Evolutionary conservation across 495 filamentous ascomycete genomes (phyloP).

Genomic region (Barbatosphaeria neglecta): DNA sequence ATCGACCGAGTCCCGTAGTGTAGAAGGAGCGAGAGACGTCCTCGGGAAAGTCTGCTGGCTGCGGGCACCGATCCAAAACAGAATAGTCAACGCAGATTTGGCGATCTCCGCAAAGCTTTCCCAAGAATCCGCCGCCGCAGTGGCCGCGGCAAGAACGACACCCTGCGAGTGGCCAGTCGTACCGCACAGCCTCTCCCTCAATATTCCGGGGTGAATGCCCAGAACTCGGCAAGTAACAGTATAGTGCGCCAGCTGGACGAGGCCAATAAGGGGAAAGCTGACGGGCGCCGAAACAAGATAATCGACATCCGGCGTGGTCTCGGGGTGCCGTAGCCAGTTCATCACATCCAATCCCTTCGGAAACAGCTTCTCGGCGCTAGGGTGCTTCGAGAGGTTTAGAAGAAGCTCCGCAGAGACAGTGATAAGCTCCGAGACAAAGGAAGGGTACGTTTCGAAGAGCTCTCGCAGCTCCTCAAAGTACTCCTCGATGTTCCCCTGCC

Average conservation of each 20-base stretch:
- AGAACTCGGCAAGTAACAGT: conserved; percentile 82
- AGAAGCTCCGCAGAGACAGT: conserved; percentile 67
- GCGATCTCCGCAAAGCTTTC: conserved; percentile 72
- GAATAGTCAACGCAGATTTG: conserved; percentile 69
- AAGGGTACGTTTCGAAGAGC: conserved; percentile 79
- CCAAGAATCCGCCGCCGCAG: conserved; percentile 79
- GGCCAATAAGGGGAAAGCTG: conserved; percentile 89
- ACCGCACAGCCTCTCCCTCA: conserved; percentile 69
- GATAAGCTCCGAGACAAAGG: conserved; percentile 79
- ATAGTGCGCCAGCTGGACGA: conserved; percentile 92
- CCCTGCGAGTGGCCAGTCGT: conserved; percentile 97
- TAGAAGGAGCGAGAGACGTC: conserved; percentile 82
- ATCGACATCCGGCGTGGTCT: conserved; percentile 83
- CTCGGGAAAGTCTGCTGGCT: conserved; percentile 95
- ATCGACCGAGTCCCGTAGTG: conserved; percentile 88
- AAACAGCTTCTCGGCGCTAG: conserved; percentile 86
- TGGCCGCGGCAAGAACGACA: conserved; percentile 84
- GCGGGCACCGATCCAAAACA: conserved; percentile 99
- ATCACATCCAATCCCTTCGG: conserved; percentile 90
- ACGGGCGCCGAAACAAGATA: conserved; percentile 96
- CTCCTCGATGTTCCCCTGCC: conserved; percentile 98
- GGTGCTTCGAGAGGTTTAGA: conserved; percentile 70
- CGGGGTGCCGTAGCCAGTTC: conserved; percentile 77
- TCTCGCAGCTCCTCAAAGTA: conserved; percentile 96
- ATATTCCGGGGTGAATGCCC: conserved; percentile 73